Percentiles rank a stretch among this genome's conserved stretches.
Conservation (phyloP, 78 protist genomes). For the Dictyostelium capitatum region DNA sequence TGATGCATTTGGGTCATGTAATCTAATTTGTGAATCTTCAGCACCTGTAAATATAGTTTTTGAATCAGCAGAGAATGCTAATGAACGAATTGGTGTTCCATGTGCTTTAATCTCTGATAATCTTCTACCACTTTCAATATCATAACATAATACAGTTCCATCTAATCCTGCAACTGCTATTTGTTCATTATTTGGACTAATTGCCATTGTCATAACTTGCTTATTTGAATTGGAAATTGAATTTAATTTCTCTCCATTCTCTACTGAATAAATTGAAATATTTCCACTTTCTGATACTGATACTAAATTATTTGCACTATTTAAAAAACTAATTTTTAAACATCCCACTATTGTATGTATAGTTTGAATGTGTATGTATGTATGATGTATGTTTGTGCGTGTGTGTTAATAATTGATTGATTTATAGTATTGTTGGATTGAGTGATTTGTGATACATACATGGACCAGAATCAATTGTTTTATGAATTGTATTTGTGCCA, state of each 20-base stretch:
- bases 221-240: constrained; percentile 7
- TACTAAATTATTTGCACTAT: constrained; percentile 19
- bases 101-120: constrained; percentile 31
- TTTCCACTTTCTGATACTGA: constrained; percentile 40
- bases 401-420: not conserved
- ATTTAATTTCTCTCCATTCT: constrained; percentile 48
- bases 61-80: constrained; percentile 45
- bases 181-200: constrained; percentile 61
- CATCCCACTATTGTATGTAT: constrained; percentile 49
- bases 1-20: constrained; percentile 47
- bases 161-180: constrained; percentile 60
- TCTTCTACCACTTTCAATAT: constrained; percentile 55
- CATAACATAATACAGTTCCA: constrained; percentile 64
- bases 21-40: constrained; percentile 61
- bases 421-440: not conserved
- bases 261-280: constrained; percentile 6
- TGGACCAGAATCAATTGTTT: constrained; percentile 62
- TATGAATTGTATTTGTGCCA: constrained; percentile 13
- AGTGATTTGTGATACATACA: not conserved
- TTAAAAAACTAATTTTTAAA: constrained; percentile 35
- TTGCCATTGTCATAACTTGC: constrained; percentile 20
- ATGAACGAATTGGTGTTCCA: constrained; percentile 47
- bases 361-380: no score
- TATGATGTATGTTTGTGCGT: not conserved
- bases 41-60: constrained; percentile 53